Percentiles rank a stretch among this genome's conserved stretches.
These are phyloP conservation scores for Phytophthora uliginosa DNA, from an alignment of 352 stramenopile genomes.

Conservation along the genomic window DNA sequence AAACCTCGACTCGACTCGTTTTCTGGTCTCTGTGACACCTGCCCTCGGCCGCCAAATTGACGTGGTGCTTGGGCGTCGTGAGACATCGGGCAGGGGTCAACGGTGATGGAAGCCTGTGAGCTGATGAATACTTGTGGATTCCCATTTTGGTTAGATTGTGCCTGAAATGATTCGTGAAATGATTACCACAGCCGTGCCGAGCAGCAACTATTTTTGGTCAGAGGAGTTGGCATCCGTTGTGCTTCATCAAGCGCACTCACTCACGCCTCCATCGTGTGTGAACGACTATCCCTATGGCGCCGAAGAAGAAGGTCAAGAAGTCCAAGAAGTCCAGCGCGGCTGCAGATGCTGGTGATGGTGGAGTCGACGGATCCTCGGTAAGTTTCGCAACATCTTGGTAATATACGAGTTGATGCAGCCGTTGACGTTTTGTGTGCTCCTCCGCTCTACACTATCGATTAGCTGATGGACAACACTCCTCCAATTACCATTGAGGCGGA, in stretches of 20 bases:
- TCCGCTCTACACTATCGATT: background rate
- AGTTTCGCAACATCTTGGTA: background rate
- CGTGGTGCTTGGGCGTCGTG: too few species aligned
- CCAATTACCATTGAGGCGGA: conserved; percentile 51
- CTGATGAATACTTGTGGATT: background rate
- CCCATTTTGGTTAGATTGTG: background rate
- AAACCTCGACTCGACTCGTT: background rate
- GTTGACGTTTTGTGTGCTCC: background rate
- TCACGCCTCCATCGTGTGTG: background rate
- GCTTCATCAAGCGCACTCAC: background rate
- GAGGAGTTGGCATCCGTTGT: conserved; percentile 7
- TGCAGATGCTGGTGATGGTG: conserved; percentile 18
- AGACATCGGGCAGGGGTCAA: too few species aligned
- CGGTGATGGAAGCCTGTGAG: too few species aligned
- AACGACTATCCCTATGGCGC: conserved; percentile 31
- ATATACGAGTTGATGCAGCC: background rate
- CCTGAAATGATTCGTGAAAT: background rate
- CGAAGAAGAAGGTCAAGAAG: conserved; percentile 61
- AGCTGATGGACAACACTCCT: conserved; percentile 46
- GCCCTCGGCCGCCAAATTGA: background rate
- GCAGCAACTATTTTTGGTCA: conserved; percentile 19
- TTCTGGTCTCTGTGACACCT: conserved; percentile 21
- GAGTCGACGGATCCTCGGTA: conserved; percentile 25
- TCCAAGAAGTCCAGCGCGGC: conserved; percentile 29
- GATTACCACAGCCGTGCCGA: too few species aligned